Conservation (phyloP, 768 basidiomycete genomes). For the Chalciporus pseudorubinellus region DNA sequence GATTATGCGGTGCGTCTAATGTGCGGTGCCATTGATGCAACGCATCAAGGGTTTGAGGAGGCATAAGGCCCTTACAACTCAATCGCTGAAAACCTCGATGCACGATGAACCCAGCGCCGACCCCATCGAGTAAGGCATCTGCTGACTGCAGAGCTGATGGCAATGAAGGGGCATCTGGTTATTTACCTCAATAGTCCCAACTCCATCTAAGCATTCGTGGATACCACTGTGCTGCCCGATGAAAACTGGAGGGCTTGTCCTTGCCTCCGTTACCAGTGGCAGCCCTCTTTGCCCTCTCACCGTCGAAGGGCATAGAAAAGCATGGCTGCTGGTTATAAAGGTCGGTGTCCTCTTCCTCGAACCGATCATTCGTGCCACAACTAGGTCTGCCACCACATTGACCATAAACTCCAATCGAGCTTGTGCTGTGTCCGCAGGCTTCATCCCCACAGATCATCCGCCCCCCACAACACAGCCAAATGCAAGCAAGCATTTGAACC, state of each 20-base stretch:
- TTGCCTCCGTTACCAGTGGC: conserved; percentile 45
- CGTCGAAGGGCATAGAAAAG: conserved; percentile 76
- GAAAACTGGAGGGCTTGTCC: conserved; percentile 32
- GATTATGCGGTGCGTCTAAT: conserved; percentile 8
- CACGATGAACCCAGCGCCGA: conserved; percentile 85
- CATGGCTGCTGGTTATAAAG: conserved; percentile 91
- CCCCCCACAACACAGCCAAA: conserved; percentile 82
- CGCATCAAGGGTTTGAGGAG: background rate
- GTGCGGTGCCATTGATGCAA: background rate
- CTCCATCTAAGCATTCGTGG: conserved; percentile 44
- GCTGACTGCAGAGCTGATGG: conserved; percentile 58
- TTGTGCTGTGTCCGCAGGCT: conserved; percentile 79
- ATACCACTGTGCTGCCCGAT: background rate
- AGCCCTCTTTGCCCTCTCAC: conserved; percentile 54
- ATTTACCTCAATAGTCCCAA: conserved; percentile 45
- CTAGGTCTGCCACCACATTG: conserved; percentile 61
- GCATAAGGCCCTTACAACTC: conserved; percentile 43
- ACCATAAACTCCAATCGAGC: conserved; percentile 93
- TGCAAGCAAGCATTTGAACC: conserved; percentile 72
- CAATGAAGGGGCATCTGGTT: conserved; percentile 52
- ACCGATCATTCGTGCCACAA: conserved; percentile 11
- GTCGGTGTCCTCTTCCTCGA: conserved; percentile 77
- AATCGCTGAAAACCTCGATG: conserved; percentile 79
- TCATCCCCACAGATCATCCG: conserved; percentile 88
- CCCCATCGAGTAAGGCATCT: conserved; percentile 87